phyloP scores from a whole-genome alignment of 495 filamentous ascomycete genomes.

The Hypoxylon fuscum region DNA sequence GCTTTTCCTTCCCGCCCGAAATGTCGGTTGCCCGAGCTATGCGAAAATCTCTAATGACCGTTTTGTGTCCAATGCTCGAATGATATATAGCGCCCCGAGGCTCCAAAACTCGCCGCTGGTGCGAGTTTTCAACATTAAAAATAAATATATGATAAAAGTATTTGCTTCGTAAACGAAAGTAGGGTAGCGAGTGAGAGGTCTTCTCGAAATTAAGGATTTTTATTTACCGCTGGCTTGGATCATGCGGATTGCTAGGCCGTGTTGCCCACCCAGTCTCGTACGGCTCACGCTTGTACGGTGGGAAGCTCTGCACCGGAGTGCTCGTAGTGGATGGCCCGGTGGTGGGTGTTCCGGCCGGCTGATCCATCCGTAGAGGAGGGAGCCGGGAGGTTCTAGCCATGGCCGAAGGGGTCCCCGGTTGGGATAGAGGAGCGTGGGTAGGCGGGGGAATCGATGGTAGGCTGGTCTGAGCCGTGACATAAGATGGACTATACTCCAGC shows the following conservation, averaged over 20 bases:
- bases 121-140: slow-evolving; percentile 40
- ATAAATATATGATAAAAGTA: slow-evolving; percentile 29
- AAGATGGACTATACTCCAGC: slow-evolving; percentile 50
- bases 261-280: slow-evolving; percentile 60
- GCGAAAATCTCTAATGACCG: slow-evolving; percentile 44
- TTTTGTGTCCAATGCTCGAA: slow-evolving; percentile 42
- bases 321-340: slow-evolving; percentile 37
- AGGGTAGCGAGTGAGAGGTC: slow-evolving; percentile 18
- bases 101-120: slow-evolving; percentile 17
- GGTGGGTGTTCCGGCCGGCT: slow-evolving; percentile 44
- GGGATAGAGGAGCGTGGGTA: slow-evolving; percentile 47
- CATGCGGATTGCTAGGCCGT: slow-evolving; percentile 42
- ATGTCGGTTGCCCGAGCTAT: slow-evolving; percentile 50
- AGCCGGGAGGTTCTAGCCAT: slow-evolving; percentile 50
- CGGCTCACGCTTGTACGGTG: slow-evolving; percentile 43
- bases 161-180: slow-evolving; percentile 42
- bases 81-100: slow-evolving; percentile 23
- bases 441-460: slow-evolving; percentile 50
- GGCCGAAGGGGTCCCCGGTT: slow-evolving; percentile 52
- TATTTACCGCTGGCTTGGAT: slow-evolving; percentile 36
- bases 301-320: slow-evolving; percentile 42
- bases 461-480: slow-evolving; percentile 43
- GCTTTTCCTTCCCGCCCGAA: slow-evolving; percentile 38
- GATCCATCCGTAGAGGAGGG: slow-evolving; percentile 56
- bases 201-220: slow-evolving; percentile 2